A percentile compares a stretch with the other conserved stretches of the same genome.
These are phyloP conservation scores for Hymenochaete sp. DNA, from an alignment of 1,284 basidiomycete species.

Conservation along the genomic window DNA sequence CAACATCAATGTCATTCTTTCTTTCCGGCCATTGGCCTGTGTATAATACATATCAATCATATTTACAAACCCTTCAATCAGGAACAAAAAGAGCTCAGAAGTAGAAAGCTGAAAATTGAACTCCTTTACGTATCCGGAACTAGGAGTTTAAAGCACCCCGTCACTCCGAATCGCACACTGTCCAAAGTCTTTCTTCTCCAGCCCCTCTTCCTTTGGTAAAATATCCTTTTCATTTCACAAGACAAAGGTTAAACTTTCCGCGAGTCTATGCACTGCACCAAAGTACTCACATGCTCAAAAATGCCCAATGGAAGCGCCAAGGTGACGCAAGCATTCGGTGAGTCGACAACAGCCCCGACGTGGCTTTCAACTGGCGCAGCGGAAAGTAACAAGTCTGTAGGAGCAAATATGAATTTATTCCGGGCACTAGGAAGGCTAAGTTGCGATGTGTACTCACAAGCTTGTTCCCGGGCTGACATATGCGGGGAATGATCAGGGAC, in stretches of 20 bases:
- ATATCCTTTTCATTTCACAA: constrained; percentile 40
- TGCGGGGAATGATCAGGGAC: not conserved
- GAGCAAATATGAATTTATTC: constrained; percentile 1
- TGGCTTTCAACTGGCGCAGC: constrained; percentile 73
- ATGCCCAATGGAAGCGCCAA: constrained; percentile 63
- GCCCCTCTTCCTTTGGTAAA: constrained; percentile 50
- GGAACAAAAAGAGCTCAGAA: no score
- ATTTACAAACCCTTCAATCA: no score
- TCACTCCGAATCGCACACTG: constrained; percentile 63
- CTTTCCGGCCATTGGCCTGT: no score
- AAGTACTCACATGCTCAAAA: constrained; percentile 52
- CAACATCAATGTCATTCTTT: no score
- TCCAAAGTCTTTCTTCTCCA: constrained; percentile 48
- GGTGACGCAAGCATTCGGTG: constrained; percentile 71
- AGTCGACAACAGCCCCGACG: constrained; percentile 67
- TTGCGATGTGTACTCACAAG: constrained; percentile 37
- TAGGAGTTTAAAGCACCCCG: constrained; percentile 35
- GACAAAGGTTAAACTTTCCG: no score
- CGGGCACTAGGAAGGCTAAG: constrained; percentile 1
- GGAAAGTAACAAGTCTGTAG: constrained; percentile 61
- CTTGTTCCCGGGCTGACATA: constrained; percentile 67
- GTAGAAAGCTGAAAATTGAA: no score
- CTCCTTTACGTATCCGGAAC: no score
- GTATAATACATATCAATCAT: no score
- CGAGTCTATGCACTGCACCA: not conserved